Evolutionary conservation across 495 filamentous ascomycete species (phyloP).

Genomic region (Annulohypoxylon nitens): DNA sequence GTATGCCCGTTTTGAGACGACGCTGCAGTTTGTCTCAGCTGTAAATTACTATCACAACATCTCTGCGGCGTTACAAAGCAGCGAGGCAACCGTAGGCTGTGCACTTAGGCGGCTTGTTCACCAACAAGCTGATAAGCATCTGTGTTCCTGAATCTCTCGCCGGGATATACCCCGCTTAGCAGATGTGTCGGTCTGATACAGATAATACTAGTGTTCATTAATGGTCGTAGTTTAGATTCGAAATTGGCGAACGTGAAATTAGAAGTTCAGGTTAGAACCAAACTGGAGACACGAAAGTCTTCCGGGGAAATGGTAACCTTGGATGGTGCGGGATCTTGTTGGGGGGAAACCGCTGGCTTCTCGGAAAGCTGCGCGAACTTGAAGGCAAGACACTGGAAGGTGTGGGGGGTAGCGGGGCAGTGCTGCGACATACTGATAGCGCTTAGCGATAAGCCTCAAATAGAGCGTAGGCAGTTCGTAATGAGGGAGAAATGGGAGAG

Average conservation of each 20-base stretch:
- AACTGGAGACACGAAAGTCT: neutral
- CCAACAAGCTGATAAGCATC: neutral
- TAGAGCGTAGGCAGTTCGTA: neutral
- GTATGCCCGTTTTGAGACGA: conserved; percentile 32
- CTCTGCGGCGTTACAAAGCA: neutral
- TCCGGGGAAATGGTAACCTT: neutral
- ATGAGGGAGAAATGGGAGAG: conserved; percentile 2
- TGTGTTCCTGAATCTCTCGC: neutral
- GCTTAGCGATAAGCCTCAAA: conserved; percentile 31
- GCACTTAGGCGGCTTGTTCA: neutral
- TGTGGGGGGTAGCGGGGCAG: conserved; percentile 14
- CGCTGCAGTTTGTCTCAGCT: neutral
- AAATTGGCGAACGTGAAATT: neutral
- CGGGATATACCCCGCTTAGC: neutral
- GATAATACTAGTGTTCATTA: neutral
- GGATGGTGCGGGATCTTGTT: neutral
- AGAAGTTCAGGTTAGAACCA: neutral
- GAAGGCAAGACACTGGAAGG: neutral
- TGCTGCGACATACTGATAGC: conserved; percentile 26
- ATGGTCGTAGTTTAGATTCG: neutral
- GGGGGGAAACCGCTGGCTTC: neutral
- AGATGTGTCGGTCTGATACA: neutral
- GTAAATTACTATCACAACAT: neutral
- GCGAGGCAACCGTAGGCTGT: neutral
- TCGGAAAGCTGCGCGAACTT: conserved; percentile 18